These are phyloP conservation scores for Thyridium curvatum DNA, from an alignment of 2,329 filamentous ascomycete genomes.

Conservation along the genomic window DNA sequence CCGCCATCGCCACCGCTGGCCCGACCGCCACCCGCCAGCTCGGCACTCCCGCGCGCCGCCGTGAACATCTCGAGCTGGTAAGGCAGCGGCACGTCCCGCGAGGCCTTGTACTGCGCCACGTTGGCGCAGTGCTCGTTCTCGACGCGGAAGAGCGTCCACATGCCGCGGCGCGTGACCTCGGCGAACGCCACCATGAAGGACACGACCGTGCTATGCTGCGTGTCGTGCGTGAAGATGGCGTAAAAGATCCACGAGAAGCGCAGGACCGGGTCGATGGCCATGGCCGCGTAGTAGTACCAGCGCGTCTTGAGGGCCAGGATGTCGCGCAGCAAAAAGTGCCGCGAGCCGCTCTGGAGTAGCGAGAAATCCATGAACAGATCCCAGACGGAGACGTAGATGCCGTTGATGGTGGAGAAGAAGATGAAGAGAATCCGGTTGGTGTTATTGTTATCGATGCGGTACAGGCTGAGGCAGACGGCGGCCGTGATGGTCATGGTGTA, in stretches of 20 bases:
- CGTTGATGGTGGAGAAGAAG: slow-evolving; percentile 73
- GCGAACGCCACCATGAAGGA: slow-evolving; percentile 74
- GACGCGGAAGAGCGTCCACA: slow-evolving; percentile 90
- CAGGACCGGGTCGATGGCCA: slow-evolving; percentile 75
- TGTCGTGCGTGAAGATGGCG: slow-evolving; percentile 70
- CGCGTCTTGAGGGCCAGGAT: slow-evolving; percentile 71
- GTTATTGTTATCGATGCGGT: slow-evolving; percentile 61
- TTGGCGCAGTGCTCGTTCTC: slow-evolving; percentile 98
- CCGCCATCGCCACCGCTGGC: slow-evolving; percentile 1
- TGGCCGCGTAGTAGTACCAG: slow-evolving; percentile 83
- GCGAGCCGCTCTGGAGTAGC: slow-evolving; percentile 70
- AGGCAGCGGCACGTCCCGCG: slow-evolving; percentile 78
- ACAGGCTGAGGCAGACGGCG: slow-evolving; percentile 73
- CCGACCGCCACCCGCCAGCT: slow-evolving; percentile 13
- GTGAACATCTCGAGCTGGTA: slow-evolving; percentile 55
- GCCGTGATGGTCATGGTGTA: slow-evolving; percentile 80
- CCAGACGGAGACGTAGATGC: slow-evolving; percentile 82
- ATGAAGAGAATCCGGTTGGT: slow-evolving; percentile 67
- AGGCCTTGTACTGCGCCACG: slow-evolving; percentile 83
- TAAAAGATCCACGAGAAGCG: slow-evolving; percentile 96
- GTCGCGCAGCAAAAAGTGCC: slow-evolving; percentile 64
- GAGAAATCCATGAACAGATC: slow-evolving; percentile 96
- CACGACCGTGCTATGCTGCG: slow-evolving; percentile 76
- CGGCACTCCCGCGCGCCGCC: slow-evolving; percentile 32
- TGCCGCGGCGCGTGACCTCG: slow-evolving; percentile 76